phyloP scores from a whole-genome alignment of 2,329 filamentous ascomycete species.

The Clonostachys byssicola region DNA sequence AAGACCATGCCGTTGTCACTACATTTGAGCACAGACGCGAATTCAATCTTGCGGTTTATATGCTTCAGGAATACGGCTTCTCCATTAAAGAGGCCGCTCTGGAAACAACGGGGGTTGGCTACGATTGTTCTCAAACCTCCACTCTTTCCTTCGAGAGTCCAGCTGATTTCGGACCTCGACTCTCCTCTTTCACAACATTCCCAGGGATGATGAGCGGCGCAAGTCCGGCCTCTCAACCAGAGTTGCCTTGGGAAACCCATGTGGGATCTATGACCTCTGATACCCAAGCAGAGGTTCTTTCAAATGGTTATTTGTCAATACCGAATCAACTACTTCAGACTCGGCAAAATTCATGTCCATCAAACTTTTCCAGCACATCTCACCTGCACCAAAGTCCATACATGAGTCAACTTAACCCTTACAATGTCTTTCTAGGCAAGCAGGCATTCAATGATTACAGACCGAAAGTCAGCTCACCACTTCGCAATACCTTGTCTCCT shows the following conservation, averaged over 20 bases:
- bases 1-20: constrained; percentile 14
- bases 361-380: background rate
- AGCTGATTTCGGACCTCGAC: constrained; percentile 8
- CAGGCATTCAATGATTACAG: background rate
- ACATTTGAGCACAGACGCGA: constrained; percentile 22
- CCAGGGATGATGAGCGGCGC: too few species aligned
- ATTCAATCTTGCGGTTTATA: constrained; percentile 21
- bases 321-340: background rate
- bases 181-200: constrained; percentile 16
- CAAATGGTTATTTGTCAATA: too few species aligned
- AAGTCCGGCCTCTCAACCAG: too few species aligned
- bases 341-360: background rate
- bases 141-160: background rate
- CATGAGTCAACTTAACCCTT: constrained; percentile 12
- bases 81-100: constrained; percentile 2
- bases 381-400: background rate
- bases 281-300: too few species aligned
- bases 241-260: too few species aligned
- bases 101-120: too few species aligned
- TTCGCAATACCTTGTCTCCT: constrained; percentile 4
- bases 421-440: constrained; percentile 6
- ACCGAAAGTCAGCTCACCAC: constrained; percentile 18
- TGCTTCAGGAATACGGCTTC: constrained; percentile 23
- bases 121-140: too few species aligned
- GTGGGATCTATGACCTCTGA: too few species aligned